Percentiles rank a stretch among this genome's conserved stretches.
These are phyloP conservation scores for Deakozyma indianensis DNA, from an alignment of 805 yeast genomes.

Conservation along the genomic window DNA sequence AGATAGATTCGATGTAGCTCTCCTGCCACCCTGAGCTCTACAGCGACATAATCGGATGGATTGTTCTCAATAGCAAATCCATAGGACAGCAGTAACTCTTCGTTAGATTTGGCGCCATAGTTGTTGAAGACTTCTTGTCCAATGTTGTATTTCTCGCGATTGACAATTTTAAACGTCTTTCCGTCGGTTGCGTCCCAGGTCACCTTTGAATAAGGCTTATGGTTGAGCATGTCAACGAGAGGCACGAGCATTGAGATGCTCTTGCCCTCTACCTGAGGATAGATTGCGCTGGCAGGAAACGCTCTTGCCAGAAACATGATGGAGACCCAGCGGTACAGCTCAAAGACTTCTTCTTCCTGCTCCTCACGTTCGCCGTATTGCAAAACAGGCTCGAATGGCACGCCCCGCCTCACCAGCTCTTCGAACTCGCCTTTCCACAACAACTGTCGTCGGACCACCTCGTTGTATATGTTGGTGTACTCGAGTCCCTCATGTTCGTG, in stretches of 20 bases:
- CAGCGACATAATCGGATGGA: slow-evolving; percentile 44
- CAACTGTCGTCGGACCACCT: slow-evolving; percentile 33
- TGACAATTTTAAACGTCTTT: slow-evolving; percentile 11
- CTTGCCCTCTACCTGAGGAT: slow-evolving; percentile 17
- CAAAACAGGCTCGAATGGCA: slow-evolving; percentile 8
- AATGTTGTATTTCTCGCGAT: slow-evolving; percentile 18
- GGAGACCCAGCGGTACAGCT: slow-evolving; percentile 55
- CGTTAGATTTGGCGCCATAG: slow-evolving; percentile 82
- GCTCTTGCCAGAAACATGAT: slow-evolving; percentile 62
- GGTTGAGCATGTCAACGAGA: slow-evolving; percentile 66
- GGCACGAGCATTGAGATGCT: slow-evolving; percentile 63
- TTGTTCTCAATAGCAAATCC: slow-evolving; percentile 52
- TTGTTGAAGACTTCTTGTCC: slow-evolving; percentile 56
- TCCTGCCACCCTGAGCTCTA: slow-evolving; percentile 27
- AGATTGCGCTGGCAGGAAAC: slow-evolving; percentile 54
- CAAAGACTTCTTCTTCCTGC: slow-evolving; percentile 7
- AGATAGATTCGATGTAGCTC: neutral
- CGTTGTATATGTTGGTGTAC: slow-evolving; percentile 48
- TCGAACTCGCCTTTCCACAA: slow-evolving; percentile 43
- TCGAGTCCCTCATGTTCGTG: slow-evolving; percentile 38
- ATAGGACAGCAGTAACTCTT: slow-evolving; percentile 64
- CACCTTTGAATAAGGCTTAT: slow-evolving; percentile 44
- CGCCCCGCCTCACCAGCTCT: slow-evolving; percentile 19
- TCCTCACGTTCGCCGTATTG: slow-evolving; percentile 3
- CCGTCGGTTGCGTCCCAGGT: slow-evolving; percentile 35